These are phyloP conservation scores for Danielia reshetovae DNA, from an alignment of 805 yeast species.

Conservation along the genomic window DNA sequence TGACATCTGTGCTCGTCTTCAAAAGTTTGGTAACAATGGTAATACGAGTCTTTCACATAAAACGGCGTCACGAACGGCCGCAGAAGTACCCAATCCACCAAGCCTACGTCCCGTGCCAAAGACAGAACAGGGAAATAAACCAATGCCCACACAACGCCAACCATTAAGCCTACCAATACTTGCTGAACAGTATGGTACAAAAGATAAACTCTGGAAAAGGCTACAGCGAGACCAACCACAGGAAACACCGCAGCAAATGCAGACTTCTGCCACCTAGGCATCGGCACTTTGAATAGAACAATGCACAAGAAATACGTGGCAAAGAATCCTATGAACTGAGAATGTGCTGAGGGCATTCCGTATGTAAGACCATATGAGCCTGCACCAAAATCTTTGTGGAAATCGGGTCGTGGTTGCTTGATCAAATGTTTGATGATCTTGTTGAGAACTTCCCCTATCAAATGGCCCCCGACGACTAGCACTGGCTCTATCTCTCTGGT, in stretches of 20 bases:
- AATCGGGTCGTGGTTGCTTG: conserved; percentile 72
- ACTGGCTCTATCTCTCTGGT: conserved; percentile 86
- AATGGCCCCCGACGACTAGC: conserved; percentile 80
- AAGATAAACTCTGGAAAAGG: conserved; percentile 70
- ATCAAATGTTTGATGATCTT: conserved; percentile 59
- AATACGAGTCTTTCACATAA: conserved; percentile 59
- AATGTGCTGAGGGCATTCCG: conserved; percentile 98
- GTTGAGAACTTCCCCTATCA: conserved; percentile 70
- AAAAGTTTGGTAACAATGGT: conserved; percentile 43
- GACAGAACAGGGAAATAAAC: conserved; percentile 51
- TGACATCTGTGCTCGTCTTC: conserved; percentile 36
- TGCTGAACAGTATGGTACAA: conserved; percentile 73
- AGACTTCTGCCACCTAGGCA: conserved; percentile 13
- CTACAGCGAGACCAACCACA: conserved; percentile 40
- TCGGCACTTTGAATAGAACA: conserved; percentile 38
- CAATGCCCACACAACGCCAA: conserved; percentile 62
- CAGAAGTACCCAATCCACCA: conserved; percentile 59
- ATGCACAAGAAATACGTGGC: conserved; percentile 52
- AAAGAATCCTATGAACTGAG: conserved; percentile 91
- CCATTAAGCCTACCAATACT: conserved; percentile 63
- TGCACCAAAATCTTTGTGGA: conserved; percentile 42
- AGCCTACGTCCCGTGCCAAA: conserved; percentile 60
- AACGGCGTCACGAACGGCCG: conserved; percentile 52
- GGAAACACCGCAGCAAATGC: conserved; percentile 26
- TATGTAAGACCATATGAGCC: conserved; percentile 54